Base-by-base conservation (phyloP, 2,329 filamentous ascomycete genomes). In the Claviceps quebecensis region DNA sequence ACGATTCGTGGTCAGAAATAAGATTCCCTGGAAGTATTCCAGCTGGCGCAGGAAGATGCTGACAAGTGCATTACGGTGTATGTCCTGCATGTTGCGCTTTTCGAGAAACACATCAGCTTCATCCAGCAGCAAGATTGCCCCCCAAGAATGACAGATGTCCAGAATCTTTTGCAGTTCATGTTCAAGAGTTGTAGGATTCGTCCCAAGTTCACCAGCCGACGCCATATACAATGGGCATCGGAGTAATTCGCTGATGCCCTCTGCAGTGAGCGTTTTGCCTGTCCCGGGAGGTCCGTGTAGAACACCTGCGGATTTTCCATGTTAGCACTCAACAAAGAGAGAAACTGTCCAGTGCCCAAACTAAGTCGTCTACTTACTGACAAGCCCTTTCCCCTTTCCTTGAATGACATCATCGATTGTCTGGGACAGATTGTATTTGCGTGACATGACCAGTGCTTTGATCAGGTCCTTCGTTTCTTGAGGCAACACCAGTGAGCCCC, bases 21-120 rank as follows among this genome's bases (percentile, higher is more conserved):
- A 66, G 50, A 95, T 94, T 3, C 89, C 89, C 62, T 94, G 86
- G 69, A 94, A 95, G 65, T 95, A 95, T 66, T 96, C 90, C 0
- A 95, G 73, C 52, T 91, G 75, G 0, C 88, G 81, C 2, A 95
- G 71, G 72, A 95, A 95, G 60, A 95, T 87, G 63, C 83, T 87
- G 49, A 95, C 89, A 1, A 93, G 78, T 0, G 85, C 84, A 59
- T 95, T 95, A 53, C 88, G 83, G 62, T 89, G 84, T 49, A 94
- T 83, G 59, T 95, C 87, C 56, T 87, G 83, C 60, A 88, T 82
- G 47, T 87, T 85, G 1, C 88, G 81, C 65, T 87, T 85, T 70
- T 94, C 86, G 9, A 95, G 71, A 68, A 90, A 90, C 4, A 89
- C 84, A 59, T 91, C 86, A 1, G 85, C 87, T 67, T 95, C 89